phyloP scores from a whole-genome alignment of 441 rosid genomes.

The Aleurites moluccanus region DNA sequence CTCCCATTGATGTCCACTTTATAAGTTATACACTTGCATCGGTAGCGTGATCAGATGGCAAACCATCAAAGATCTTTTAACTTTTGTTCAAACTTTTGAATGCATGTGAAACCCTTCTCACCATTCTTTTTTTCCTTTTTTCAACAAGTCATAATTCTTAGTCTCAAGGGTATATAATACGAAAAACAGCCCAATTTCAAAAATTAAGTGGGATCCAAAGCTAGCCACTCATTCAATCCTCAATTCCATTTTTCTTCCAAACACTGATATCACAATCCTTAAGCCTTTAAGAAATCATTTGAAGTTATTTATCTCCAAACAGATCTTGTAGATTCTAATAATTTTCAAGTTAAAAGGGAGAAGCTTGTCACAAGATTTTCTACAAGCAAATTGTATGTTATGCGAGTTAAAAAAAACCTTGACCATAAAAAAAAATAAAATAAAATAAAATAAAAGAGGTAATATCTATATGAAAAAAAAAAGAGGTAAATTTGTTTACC shows the following conservation, averaged over 20 bases:
- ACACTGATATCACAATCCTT: background rate
- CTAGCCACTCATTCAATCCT: background rate
- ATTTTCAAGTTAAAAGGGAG: background rate
- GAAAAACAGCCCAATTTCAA: background rate
- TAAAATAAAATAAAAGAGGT: background rate
- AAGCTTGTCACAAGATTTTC: background rate
- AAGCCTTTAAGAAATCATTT: background rate
- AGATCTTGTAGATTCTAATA: too few relatives aligned
- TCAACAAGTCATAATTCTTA: background rate
- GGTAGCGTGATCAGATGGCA: background rate
- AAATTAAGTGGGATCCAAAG: background rate
- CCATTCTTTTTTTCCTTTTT: background rate
- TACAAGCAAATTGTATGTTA: background rate
- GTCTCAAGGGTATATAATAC: background rate
- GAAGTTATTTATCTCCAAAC: background rate
- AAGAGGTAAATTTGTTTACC: too few relatives aligned
- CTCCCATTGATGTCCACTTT: background rate
- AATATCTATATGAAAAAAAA: background rate
- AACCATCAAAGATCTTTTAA: background rate
- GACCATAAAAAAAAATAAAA: background rate
- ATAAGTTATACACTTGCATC: background rate
- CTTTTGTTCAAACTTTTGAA: background rate
- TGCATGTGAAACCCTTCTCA: background rate
- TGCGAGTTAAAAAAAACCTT: background rate
- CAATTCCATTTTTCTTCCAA: background rate